These are phyloP conservation scores for Coemansia sp. DNA, from an alignment of 371 early-diverging fungal species.

Conservation along the genomic window DNA sequence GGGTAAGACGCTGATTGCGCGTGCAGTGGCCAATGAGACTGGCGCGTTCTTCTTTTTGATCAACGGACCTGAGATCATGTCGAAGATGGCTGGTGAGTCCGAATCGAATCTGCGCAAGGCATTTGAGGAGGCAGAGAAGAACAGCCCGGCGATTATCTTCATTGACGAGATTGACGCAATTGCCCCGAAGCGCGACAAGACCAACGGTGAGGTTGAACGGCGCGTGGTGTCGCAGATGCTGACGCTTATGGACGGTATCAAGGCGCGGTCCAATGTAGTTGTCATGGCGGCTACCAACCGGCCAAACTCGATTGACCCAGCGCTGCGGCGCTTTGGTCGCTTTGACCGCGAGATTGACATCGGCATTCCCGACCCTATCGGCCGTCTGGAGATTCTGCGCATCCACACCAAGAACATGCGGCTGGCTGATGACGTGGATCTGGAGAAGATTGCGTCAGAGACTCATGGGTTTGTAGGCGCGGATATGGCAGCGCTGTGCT, in stretches of 20 bases:
- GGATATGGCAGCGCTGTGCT: constrained; percentile 98
- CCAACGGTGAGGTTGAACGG: constrained; percentile 99
- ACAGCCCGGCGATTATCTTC: constrained; percentile 97
- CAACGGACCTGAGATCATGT: constrained; percentile 99
- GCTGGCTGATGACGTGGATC: constrained; percentile 95
- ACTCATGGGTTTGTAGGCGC: constrained; percentile 99
- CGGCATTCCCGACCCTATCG: constrained; percentile 99
- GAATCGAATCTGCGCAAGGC: constrained; percentile 98
- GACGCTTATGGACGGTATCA: constrained; percentile 99
- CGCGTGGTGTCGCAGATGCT: constrained; percentile 99
- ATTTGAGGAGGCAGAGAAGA: constrained; percentile 99
- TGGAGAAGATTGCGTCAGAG: constrained; percentile 97
- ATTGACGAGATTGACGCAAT: constrained; percentile 98
- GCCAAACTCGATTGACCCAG: constrained; percentile 99
- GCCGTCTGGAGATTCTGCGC: constrained; percentile 97
- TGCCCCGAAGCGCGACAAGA: constrained; percentile 99
- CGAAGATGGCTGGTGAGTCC: constrained; percentile 99
- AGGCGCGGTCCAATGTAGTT: constrained; percentile 94
- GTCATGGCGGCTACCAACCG: constrained; percentile 99
- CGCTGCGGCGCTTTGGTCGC: constrained; percentile 98
- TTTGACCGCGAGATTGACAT: constrained; percentile 99
- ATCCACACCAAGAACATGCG: constrained; percentile 99
- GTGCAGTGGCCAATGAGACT: constrained; percentile 86
- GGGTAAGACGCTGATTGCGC: constrained; percentile 81
- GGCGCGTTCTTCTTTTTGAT: constrained; percentile 96